phyloP scores from a whole-genome alignment of 805 yeast species.

The Nakazawaea sp. region DNA sequence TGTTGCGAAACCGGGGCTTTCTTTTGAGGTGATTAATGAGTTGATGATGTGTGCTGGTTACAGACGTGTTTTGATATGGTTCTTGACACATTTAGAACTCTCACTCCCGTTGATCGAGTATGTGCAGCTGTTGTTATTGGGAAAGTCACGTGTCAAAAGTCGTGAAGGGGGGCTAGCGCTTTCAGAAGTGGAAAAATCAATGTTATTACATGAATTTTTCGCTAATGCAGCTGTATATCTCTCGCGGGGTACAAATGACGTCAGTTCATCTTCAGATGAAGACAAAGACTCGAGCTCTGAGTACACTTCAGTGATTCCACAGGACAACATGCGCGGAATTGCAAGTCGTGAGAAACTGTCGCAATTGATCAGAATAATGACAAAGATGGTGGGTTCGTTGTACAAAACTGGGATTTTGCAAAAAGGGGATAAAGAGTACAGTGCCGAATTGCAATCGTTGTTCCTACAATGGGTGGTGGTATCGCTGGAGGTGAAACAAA shows the following conservation, averaged over 20 bases:
- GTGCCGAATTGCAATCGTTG: slow-evolving; percentile 52
- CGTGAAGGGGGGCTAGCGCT: slow-evolving; percentile 49
- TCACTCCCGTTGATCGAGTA: slow-evolving; percentile 53
- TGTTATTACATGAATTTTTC: slow-evolving; percentile 67
- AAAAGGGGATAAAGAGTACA: slow-evolving; percentile 43
- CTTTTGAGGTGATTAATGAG: slow-evolving; percentile 59
- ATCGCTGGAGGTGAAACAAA: slow-evolving; percentile 53
- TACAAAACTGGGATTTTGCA: slow-evolving; percentile 36
- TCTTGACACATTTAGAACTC: slow-evolving; percentile 53
- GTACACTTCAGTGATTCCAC: no score
- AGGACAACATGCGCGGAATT: no score
- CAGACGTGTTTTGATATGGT: slow-evolving; percentile 61
- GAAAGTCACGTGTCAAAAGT: slow-evolving; percentile 53
- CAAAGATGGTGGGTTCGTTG: slow-evolving; percentile 55
- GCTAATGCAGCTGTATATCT: slow-evolving; percentile 43
- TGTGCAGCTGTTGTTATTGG: slow-evolving; percentile 52
- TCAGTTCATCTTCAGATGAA: no score
- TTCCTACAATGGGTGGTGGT: slow-evolving; percentile 60
- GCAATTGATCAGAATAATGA: slow-evolving; percentile 45
- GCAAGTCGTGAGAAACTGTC: slow-evolving; percentile 21
- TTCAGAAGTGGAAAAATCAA: slow-evolving; percentile 53
- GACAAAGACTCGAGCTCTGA: slow-evolving; percentile 10
- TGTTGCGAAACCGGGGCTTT: slow-evolving; percentile 42
- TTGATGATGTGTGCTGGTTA: slow-evolving; percentile 62
- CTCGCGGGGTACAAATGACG: slow-evolving; percentile 29